These are phyloP conservation scores for Arachnopeziza araneosa DNA, from an alignment of 2,329 filamentous ascomycete species.

Conservation along the genomic window DNA sequence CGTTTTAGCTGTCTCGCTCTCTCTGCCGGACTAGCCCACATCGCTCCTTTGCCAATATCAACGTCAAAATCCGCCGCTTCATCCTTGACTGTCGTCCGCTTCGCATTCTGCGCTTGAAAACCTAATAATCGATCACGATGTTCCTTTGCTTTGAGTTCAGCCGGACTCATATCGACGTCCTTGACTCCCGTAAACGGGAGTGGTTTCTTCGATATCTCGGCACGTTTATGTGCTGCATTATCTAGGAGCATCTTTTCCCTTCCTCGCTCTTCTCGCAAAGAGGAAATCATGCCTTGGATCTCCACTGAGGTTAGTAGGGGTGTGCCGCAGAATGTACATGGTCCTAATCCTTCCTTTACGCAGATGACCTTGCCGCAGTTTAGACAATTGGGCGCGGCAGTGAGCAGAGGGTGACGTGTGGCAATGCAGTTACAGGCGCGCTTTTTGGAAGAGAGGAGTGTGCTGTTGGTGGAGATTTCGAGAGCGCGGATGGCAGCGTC, in stretches of 20 bases:
- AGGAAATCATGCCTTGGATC: conserved; percentile 77
- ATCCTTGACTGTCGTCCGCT: conserved; percentile 62
- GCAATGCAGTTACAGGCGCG: conserved; percentile 85
- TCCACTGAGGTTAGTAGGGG: conserved; percentile 68
- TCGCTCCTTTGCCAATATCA: conserved; percentile 43
- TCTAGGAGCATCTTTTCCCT: conserved; percentile 81
- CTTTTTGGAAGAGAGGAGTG: conserved; percentile 50
- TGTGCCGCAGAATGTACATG: conserved; percentile 83
- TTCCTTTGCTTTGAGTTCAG: conserved; percentile 48
- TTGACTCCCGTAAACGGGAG: conserved; percentile 52
- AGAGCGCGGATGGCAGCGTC: conserved; percentile 81
- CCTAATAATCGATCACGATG: conserved; percentile 61
- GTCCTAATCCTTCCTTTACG: conserved; percentile 86
- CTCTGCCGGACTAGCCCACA: conserved; percentile 65
- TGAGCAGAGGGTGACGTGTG: conserved; percentile 77
- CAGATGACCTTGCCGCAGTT: conserved; percentile 94
- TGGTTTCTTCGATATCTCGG: conserved; percentile 58
- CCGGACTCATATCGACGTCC: conserved; percentile 18
- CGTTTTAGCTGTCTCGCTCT: conserved; percentile 62
- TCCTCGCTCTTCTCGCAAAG: conserved; percentile 79
- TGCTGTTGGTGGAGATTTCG: conserved; percentile 87
- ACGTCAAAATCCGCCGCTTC: conserved; percentile 61
- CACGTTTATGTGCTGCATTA: conserved; percentile 60
- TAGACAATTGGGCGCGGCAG: conserved; percentile 89
- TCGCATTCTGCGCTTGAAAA: conserved; percentile 66